phyloP scores from a whole-genome alignment of 768 basidiomycete species.

The Tremella fuciformis region DNA sequence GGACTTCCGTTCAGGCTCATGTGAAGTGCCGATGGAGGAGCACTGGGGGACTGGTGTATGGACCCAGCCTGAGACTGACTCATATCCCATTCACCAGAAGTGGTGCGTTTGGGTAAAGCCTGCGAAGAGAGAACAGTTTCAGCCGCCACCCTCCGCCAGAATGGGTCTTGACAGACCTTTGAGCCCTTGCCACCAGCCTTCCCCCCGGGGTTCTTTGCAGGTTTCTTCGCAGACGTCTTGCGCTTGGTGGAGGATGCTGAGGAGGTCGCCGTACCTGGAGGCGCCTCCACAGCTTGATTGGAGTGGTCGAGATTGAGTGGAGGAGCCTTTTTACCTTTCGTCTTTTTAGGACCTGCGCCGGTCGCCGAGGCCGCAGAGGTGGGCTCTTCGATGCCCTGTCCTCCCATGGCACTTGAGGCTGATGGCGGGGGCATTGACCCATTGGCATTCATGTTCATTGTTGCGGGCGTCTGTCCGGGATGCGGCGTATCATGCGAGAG shows the following conservation, averaged over 20 bases:
- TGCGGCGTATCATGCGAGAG: no score
- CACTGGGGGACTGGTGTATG: no score
- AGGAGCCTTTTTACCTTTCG: not conserved
- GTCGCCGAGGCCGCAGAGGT: not conserved
- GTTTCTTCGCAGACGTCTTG: constrained; percentile 5
- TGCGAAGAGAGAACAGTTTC: constrained; percentile 3
- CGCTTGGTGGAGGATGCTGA: not conserved
- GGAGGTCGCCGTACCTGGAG: not conserved
- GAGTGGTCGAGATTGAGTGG: constrained; percentile 2
- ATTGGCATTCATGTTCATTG: no score
- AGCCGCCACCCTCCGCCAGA: not conserved
- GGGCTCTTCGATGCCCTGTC: not conserved
- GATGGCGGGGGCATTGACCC: no score
- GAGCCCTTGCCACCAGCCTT: not conserved
- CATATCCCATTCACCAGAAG: no score
- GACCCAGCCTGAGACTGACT: no score
- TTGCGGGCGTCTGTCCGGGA: no score
- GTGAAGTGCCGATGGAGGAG: no score
- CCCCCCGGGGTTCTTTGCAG: not conserved
- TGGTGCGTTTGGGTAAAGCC: no score
- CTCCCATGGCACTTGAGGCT: not conserved
- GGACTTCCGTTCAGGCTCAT: no score
- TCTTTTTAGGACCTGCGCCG: not conserved
- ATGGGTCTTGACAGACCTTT: constrained; percentile 6
- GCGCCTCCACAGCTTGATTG: not conserved